Evolutionary conservation across 1,284 basidiomycete species (phyloP).

Genomic region (Puccinia horiana): DNA sequence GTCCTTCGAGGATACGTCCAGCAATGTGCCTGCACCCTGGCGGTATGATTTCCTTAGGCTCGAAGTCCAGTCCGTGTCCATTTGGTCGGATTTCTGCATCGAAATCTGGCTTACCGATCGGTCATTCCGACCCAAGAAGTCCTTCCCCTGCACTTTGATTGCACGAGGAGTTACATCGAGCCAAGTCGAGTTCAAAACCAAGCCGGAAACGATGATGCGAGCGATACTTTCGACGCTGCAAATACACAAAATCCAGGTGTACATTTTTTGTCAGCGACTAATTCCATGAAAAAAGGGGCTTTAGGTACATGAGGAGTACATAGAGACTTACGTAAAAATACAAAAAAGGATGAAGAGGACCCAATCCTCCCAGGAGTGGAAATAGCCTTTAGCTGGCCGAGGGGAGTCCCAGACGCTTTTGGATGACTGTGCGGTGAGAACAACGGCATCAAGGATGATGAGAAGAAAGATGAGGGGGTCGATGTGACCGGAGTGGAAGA

Average conservation of each 20-base stretch:
- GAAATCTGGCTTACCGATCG: slow-evolving; percentile 30
- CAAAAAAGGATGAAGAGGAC: slow-evolving; percentile 78
- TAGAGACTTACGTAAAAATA: slow-evolving; percentile 74
- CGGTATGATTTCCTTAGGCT: not conserved
- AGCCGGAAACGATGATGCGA: slow-evolving; percentile 85
- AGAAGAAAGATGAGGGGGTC: slow-evolving; percentile 80
- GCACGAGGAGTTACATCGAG: not conserved
- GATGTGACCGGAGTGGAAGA: slow-evolving; percentile 70
- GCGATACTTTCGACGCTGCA: slow-evolving; percentile 78
- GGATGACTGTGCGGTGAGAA: slow-evolving; percentile 78
- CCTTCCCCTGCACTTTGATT: not conserved
- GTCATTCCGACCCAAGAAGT: not conserved
- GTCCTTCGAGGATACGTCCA: not conserved
- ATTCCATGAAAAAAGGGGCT: slow-evolving; percentile 1
- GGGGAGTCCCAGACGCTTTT: slow-evolving; percentile 62
- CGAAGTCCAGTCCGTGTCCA: slow-evolving; percentile 10
- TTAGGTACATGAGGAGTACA: slow-evolving; percentile 39
- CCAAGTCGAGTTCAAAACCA: slow-evolving; percentile 74
- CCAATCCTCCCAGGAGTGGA: slow-evolving; percentile 83
- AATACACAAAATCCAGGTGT: not conserved
- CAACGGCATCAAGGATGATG: slow-evolving; percentile 80
- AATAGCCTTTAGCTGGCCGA: slow-evolving; percentile 68
- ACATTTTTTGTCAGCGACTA: not conserved
- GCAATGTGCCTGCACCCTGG: not conserved
- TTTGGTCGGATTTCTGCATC: slow-evolving; percentile 9